A percentile compares a stretch with the other conserved stretches of the same genome.
Conservation (phyloP, 768 basidiomycete species). For the Calocera viscosa region DNA sequence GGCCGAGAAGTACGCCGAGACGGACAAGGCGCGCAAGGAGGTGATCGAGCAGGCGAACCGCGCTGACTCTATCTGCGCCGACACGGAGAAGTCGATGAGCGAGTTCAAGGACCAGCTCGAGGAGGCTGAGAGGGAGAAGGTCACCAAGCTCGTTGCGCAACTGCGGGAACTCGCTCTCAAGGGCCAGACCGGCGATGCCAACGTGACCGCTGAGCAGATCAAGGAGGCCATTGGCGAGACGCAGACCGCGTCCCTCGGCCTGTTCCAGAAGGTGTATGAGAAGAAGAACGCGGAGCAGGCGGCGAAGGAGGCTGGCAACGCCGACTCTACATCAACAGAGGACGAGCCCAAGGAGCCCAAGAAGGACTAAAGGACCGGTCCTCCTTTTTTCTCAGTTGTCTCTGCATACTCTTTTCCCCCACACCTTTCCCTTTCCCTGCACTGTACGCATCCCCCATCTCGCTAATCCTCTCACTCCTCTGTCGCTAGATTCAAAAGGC, state of each 20-base stretch:
- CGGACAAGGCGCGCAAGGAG: constrained; percentile 73
- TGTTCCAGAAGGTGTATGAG: constrained; percentile 77
- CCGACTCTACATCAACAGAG: constrained; percentile 13
- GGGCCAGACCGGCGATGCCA: constrained; percentile 75
- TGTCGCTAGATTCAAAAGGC: constrained; percentile 4
- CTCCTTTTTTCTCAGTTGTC: background rate
- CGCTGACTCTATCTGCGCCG: constrained; percentile 84
- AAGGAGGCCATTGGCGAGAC: constrained; percentile 88
- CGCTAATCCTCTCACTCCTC: constrained; percentile 6
- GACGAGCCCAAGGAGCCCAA: constrained; percentile 14
- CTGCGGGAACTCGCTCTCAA: constrained; percentile 80
- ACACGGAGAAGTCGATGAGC: constrained; percentile 94
- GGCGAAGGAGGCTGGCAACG: constrained; percentile 12
- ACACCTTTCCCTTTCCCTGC: background rate
- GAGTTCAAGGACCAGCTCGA: constrained; percentile 99
- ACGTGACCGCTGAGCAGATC: constrained; percentile 72
- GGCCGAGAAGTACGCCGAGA: constrained; percentile 85
- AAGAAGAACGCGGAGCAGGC: constrained; percentile 21
- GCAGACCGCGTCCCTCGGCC: constrained; percentile 84
- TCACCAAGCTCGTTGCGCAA: constrained; percentile 71
- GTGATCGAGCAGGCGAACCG: constrained; percentile 96
- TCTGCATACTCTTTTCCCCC: constrained; percentile 5
- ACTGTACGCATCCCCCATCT: constrained; percentile 1
- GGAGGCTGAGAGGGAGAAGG: constrained; percentile 84
- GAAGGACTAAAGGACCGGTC: constrained; percentile 6